These are phyloP conservation scores for Allomyces macrogynus DNA, from an alignment of 192 early-diverging fungal species.

Conservation along the genomic window DNA sequence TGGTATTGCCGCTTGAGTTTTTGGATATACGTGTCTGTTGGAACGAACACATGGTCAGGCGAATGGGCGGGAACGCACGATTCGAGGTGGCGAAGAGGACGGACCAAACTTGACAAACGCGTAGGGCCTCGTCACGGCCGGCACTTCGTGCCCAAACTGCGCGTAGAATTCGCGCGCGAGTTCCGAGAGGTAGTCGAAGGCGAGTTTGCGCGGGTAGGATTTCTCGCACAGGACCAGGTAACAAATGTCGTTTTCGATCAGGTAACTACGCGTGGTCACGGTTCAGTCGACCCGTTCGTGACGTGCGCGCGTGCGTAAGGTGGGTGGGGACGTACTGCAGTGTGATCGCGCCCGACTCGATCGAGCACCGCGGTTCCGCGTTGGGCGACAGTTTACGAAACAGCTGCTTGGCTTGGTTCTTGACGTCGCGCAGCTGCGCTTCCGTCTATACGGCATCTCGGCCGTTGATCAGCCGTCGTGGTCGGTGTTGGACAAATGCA, in stretches of 20 bases:
- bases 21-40: slow-evolving; percentile 86
- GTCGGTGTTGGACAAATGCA: background rate
- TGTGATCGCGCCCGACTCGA: slow-evolving; percentile 72
- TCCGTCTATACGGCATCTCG: background rate
- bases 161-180: slow-evolving; percentile 81
- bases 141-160: slow-evolving; percentile 79
- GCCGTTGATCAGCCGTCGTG: background rate
- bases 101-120: slow-evolving; percentile 92
- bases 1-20: slow-evolving; percentile 93
- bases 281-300: slow-evolving; percentile 2
- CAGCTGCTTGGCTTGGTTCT: slow-evolving; percentile 79
- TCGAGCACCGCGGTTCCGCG: slow-evolving; percentile 78
- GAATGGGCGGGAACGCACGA: too few species aligned
- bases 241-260: slow-evolving; percentile 82
- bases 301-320: too few species aligned
- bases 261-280: slow-evolving; percentile 35
- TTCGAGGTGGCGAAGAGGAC: background rate
- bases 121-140: slow-evolving; percentile 73
- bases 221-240: slow-evolving; percentile 87
- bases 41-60: too few species aligned
- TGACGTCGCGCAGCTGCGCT: slow-evolving; percentile 64
- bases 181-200: slow-evolving; percentile 90
- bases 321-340: slow-evolving; percentile 63
- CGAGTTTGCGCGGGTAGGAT: slow-evolving; percentile 75
- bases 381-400: slow-evolving; percentile 69